Evolutionary conservation across 305 asterid genomes (phyloP), one percentile per base, ranked within the genome.

Genomic region (Rubia tinctorum): DNA sequence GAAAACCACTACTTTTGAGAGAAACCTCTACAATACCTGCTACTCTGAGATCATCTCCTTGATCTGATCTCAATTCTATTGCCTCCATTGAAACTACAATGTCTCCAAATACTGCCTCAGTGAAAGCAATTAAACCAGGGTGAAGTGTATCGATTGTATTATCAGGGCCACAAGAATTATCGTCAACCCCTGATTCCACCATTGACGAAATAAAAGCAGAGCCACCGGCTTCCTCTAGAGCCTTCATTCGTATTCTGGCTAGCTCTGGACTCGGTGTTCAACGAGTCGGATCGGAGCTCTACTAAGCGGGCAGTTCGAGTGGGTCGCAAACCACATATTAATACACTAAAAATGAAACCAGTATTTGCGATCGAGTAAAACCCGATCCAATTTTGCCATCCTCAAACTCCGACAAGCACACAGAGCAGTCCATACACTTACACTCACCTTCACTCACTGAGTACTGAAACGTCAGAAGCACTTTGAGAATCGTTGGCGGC

Each of bases 271-370:
- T n/a, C n/a, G n/a, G n/a, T n/a, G n/a, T n/a, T 22, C 65, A 20
- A 22, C 49, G 1, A 8, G n/a, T 39, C 27, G 68, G 18, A 86
- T 84, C 71, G 76, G 88, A 74, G 81, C 27, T 61, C 90, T 72
- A 68, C 92, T 86, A 12, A 86, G 77, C 5, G 93, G 93, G 82
- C 89, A 88, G 56, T 68, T 83, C 8, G 75, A 63, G 77, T 88
- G 89, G 10, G 76, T 81, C 59, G 18, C 75, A 8, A 88, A 81
- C 93, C 93, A 88, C 81, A 75, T 75, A 69, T 84, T 87, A 6
- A 88, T 88, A 62, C 90, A 88, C 0, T 71, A 80, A 0, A 68
- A 61, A 64, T 88, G 92, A 62, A 88, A 86, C 25, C 80, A 68
- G 69, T 88, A 89, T 23, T 73, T 72, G 69, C 93, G 84, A 5